Conservation (phyloP, 208 protist species). For the Leishmania lainsoni region DNA sequence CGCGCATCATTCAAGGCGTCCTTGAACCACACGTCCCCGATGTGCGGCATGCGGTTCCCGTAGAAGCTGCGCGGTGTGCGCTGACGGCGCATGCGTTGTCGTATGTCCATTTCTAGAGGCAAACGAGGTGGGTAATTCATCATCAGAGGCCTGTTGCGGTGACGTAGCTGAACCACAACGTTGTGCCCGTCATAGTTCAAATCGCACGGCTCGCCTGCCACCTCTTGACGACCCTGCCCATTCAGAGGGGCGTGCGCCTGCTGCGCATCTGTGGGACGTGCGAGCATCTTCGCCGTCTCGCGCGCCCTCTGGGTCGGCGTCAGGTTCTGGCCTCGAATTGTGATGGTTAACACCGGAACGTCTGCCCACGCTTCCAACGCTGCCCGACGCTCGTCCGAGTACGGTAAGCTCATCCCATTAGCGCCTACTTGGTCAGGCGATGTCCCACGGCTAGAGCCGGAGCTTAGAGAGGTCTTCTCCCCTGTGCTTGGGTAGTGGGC, state of each 20-base stretch:
- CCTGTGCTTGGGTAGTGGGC: neutral
- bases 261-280: conserved; percentile 8
- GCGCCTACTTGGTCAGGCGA: neutral
- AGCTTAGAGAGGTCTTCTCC: neutral
- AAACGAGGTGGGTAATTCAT: conserved; percentile 46
- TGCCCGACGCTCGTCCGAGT: conserved; percentile 31
- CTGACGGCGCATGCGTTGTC: conserved; percentile 41
- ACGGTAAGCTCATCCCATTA: conserved; percentile 8
- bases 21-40: conserved; percentile 59
- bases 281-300: conserved; percentile 7
- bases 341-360: conserved; percentile 28
- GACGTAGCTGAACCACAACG: conserved; percentile 47
- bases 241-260: conserved; percentile 34
- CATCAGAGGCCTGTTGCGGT: conserved; percentile 45
- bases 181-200: conserved; percentile 61
- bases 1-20: conserved; percentile 41
- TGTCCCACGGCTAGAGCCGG: neutral
- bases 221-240: conserved; percentile 41
- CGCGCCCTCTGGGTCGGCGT: conserved; percentile 19
- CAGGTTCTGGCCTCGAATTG: conserved; percentile 19
- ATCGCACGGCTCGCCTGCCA: conserved; percentile 58
- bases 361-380: conserved; percentile 37
- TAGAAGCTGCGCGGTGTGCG: conserved; percentile 78
- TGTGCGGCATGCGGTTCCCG: conserved; percentile 33
- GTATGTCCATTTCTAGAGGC: conserved; percentile 45